Evolutionary conservation across 140 eudicot species (phyloP).

Genomic region (Oenanthe javanica): DNA sequence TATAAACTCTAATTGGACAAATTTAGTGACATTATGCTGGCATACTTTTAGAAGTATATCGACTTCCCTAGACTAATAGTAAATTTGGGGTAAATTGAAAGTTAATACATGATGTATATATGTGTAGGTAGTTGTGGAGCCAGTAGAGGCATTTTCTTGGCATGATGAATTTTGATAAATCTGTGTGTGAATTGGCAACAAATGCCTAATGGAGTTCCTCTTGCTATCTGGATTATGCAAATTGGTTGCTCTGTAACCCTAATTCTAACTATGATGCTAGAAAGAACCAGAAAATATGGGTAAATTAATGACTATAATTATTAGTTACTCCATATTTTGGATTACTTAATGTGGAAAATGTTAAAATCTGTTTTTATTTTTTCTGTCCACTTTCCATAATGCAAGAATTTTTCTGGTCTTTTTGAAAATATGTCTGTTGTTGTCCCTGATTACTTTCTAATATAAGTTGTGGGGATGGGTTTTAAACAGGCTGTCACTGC

Average conservation of each 20-base stretch:
- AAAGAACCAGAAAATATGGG: background rate
- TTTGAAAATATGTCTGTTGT: background rate
- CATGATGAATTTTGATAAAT: background rate
- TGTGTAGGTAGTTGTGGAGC: background rate
- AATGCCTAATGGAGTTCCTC: background rate
- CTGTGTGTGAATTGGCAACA: background rate
- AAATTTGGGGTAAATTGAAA: background rate
- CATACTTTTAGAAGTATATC: too few relatives aligned
- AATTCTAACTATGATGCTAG: background rate
- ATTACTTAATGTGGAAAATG: background rate
- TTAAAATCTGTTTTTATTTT: too few relatives aligned
- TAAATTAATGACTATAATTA: background rate
- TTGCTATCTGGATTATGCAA: background rate
- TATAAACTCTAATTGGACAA: background rate
- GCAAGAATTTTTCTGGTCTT: background rate
- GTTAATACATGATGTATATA: too few relatives aligned
- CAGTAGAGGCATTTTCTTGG: background rate
- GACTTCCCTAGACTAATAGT: background rate
- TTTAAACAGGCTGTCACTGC: constrained; percentile 65
- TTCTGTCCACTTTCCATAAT: too few relatives aligned
- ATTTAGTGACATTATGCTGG: background rate
- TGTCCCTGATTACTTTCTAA: constrained; percentile 4
- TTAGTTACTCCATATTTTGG: too few relatives aligned
- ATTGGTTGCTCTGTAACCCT: background rate
- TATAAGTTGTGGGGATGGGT: background rate